Base-by-base conservation (phyloP, 1,284 basidiomycete genomes). In the Malassezia obtusa region DNA sequence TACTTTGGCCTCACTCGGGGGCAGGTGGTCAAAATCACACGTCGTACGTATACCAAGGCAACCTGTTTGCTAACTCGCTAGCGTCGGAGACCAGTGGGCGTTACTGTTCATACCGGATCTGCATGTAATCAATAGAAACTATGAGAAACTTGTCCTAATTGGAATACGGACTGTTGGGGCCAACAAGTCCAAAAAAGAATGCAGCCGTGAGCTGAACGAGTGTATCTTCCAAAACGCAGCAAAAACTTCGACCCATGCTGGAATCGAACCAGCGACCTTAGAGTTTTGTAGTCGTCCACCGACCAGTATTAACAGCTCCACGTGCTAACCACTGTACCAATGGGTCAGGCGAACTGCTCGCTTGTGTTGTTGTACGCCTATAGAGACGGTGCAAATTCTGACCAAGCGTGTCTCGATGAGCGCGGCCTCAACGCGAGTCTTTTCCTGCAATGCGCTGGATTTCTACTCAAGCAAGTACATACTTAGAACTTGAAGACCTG, bases 1-100 rank as follows among this genome's bases (percentile, higher is more conserved):
- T 98, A 99, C 76, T 99, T 95, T 77, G 94, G 94, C 45, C 81
- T 98, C 57, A 82, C 84, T 69, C 81, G 94, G 58, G 91, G 92
- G 21, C 89, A 95, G 75, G 94, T 99, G 33, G 94, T 98, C 75
- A 95, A 95, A 79, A 98, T 99, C 66, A 98, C 87, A 57, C 80
- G 94, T 37, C 65, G 63, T 65, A 53, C 38, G 63, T 63, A 14
- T 24, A 11, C 28, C 30, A 7, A 24, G 15, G 17, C 22, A 40
- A 40, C 38, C 12, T 21, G n/a, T n/a, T n/a, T n/a, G n/a, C n/a
- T n/a, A n/a, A n/a, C n/a, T n/a, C n/a, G 15, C n/a, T 24, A 70
- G 87, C 90, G 22, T 90, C 87, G 75, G 94, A 98, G 79, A 98
- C 94, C 15, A 87, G 86, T 62, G 94, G 92, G 59, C 82, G 94